These are phyloP conservation scores for Nannizziopsis barbatae DNA, from an alignment of 2,329 filamentous ascomycete species.

Conservation along the genomic window DNA sequence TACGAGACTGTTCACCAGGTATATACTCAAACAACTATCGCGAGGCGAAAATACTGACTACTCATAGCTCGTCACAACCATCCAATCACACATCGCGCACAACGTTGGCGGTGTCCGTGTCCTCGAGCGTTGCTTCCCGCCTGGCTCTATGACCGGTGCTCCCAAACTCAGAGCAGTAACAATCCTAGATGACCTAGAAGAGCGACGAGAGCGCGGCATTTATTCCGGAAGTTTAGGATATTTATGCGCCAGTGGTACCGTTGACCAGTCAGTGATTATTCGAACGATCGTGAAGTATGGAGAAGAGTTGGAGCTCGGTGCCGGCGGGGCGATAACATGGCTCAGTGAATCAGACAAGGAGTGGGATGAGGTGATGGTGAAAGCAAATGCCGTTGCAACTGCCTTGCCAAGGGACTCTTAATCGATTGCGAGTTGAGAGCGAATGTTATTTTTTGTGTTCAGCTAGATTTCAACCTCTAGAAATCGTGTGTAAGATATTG, in stretches of 20 bases:
- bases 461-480: no score
- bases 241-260: conserved; percentile 70
- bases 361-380: conserved; percentile 81
- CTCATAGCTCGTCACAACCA: conserved; percentile 14
- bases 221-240: conserved; percentile 89
- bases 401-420: conserved; percentile 26
- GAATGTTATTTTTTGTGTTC: no score
- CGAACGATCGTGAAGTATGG: conserved; percentile 56
- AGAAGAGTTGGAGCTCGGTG: conserved; percentile 50
- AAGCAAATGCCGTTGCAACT: conserved; percentile 43
- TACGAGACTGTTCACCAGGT: conserved; percentile 87
- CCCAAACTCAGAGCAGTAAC: conserved; percentile 90
- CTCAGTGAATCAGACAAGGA: conserved; percentile 71
- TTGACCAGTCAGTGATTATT: conserved; percentile 88
- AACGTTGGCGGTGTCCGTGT: conserved; percentile 14
- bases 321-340: conserved; percentile 80
- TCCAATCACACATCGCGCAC: conserved; percentile 14
- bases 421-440: background rate
- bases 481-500: no score
- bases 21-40: conserved; percentile 41
- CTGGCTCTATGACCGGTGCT: conserved; percentile 92
- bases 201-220: conserved; percentile 49
- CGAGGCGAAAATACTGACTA: background rate
- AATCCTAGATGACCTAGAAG: conserved; percentile 61
- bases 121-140: conserved; percentile 46